Evolutionary conservation across 2,329 filamentous ascomycete genomes (phyloP).

Genomic region (Lecanosticta acicola): DNA sequence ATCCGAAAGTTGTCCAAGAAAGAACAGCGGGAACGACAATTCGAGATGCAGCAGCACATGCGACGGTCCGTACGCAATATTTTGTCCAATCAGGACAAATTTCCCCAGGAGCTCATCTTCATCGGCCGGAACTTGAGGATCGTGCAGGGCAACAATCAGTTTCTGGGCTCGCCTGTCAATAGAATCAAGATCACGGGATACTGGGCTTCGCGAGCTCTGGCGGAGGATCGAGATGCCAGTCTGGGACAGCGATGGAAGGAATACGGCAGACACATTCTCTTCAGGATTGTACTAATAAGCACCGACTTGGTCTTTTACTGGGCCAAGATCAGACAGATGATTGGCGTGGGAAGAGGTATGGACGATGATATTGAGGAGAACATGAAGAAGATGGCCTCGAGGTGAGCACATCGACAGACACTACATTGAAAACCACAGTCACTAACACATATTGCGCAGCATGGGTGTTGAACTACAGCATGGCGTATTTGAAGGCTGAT

Average conservation of each 20-base stretch:
- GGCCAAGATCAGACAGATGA: conserved; percentile 67
- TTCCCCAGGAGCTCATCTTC: conserved; percentile 86
- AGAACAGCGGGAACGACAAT: conserved; percentile 57
- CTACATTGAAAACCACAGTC: conserved; percentile 7
- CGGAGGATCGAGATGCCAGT: conserved; percentile 63
- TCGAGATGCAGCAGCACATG: conserved; percentile 73
- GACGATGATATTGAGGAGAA: conserved; percentile 87
- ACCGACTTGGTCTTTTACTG: conserved; percentile 81
- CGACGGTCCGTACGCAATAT: conserved; percentile 70
- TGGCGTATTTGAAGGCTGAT: conserved; percentile 77
- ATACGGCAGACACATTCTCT: conserved; percentile 73
- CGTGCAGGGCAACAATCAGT: conserved; percentile 89
- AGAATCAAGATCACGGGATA: conserved; percentile 87
- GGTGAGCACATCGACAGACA: conserved; percentile 22
- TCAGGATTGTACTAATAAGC: conserved; percentile 67
- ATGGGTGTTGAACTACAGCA: conserved; percentile 89
- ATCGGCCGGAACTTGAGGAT: conserved; percentile 89
- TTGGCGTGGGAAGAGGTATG: conserved; percentile 77
- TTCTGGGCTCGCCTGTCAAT: conserved; percentile 81
- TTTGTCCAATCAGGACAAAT: conserved; percentile 77
- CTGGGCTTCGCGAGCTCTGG: conserved; percentile 82
- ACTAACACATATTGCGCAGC: conserved; percentile 41
- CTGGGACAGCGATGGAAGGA: conserved; percentile 60
- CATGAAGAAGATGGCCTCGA: conserved; percentile 78
- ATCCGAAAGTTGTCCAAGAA: conserved; percentile 48